phyloP scores from a whole-genome alignment of 805 yeast species.

The Saccharomycodes ludwigii region DNA sequence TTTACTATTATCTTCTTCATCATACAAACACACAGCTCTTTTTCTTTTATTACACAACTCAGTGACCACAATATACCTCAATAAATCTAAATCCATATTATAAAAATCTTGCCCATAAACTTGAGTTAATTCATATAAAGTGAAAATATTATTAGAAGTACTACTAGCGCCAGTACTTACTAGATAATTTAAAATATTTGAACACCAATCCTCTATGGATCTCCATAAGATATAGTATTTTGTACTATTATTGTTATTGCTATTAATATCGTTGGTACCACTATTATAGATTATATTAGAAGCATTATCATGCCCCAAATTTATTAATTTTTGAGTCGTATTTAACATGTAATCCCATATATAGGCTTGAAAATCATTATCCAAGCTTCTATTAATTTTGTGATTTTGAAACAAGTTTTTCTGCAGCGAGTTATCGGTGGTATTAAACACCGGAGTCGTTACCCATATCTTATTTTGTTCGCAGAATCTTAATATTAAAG shows the following conservation, averaged over 20 bases:
- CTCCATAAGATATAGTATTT: no score
- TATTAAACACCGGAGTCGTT: slow-evolving; percentile 23
- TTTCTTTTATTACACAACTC: slow-evolving; percentile 1
- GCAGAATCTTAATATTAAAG: slow-evolving; percentile 51
- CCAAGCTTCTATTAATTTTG: not conserved
- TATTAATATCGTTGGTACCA: no score
- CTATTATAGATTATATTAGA: no score
- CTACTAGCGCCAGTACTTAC: not conserved
- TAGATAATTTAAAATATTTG: not conserved
- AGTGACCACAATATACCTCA: not conserved
- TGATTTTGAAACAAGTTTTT: not conserved
- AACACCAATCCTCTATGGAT: not conserved
- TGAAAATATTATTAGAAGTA: not conserved
- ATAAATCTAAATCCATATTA: not conserved
- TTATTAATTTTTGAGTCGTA: no score
- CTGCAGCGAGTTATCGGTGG: not conserved
- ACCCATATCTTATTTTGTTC: slow-evolving; percentile 42
- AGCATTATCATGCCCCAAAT: no score
- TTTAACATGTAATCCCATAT: slow-evolving; percentile 1
- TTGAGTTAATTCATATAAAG: slow-evolving; percentile 1
- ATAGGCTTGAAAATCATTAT: not conserved
- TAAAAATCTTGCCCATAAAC: not conserved
- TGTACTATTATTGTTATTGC: no score
- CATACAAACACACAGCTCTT: slow-evolving; percentile 1
- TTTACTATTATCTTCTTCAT: no score